Conservation (phyloP, 192 early-diverging fungal genomes). For the Jimgerdemannia lactiflua region DNA sequence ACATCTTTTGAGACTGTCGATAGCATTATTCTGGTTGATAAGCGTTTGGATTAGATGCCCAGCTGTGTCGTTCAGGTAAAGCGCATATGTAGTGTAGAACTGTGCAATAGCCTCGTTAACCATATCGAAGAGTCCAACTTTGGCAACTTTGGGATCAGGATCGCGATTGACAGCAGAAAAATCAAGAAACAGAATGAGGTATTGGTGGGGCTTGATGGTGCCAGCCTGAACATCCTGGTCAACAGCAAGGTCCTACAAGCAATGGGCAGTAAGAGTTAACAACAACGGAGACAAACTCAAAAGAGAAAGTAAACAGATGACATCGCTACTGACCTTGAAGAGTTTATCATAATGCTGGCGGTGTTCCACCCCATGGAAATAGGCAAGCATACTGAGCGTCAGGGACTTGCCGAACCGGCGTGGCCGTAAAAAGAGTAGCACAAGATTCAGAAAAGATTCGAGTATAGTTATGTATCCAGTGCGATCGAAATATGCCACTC, state of each 20-base stretch:
- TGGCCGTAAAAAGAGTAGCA: conserved; percentile 22
- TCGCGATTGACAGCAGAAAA: neutral
- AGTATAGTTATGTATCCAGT: conserved; percentile 23
- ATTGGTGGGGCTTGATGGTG: conserved; percentile 6
- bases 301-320: neutral
- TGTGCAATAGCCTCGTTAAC: too few relatives aligned
- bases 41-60: too few relatives aligned
- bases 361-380: conserved; percentile 28
- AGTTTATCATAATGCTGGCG: conserved; percentile 17
- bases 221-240: conserved; percentile 20
- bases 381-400: conserved; percentile 24
- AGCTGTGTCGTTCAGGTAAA: too few relatives aligned
- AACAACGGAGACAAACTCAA: conserved; percentile 5
- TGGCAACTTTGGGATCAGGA: too few relatives aligned
- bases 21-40: too few relatives aligned
- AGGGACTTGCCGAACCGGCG: conserved; percentile 30
- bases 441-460: conserved; percentile 9
- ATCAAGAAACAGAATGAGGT: conserved; percentile 25
- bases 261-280: conserved; percentile 9
- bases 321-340: conserved; percentile 14
- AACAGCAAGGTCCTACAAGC: conserved; percentile 26
- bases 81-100: too few relatives aligned
- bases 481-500: conserved; percentile 23
- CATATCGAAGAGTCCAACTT: too few relatives aligned
- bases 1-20: too few relatives aligned